These are phyloP conservation scores for Yamadazyma laniorum DNA, from an alignment of 805 yeast genomes.

Conservation along the genomic window DNA sequence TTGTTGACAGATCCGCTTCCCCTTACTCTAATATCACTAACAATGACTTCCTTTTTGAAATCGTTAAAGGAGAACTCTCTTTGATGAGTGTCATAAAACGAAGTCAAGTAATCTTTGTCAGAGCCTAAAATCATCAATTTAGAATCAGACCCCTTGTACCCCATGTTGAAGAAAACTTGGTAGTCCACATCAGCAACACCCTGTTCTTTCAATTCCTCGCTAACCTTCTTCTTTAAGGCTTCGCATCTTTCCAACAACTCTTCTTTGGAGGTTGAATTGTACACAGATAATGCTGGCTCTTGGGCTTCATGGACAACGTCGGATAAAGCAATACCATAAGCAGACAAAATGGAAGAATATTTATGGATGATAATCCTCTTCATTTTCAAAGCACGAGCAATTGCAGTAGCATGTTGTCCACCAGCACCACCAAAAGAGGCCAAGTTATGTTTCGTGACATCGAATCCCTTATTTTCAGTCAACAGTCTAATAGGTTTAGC, in stretches of 20 bases:
- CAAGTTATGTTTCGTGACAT: slow-evolving; percentile 60
- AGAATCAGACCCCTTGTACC: slow-evolving; percentile 26
- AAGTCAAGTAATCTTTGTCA: slow-evolving; percentile 32
- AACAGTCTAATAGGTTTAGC: slow-evolving; percentile 84
- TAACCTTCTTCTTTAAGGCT: slow-evolving; percentile 13
- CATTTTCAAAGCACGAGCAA: slow-evolving; percentile 72
- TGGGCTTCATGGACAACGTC: slow-evolving; percentile 81
- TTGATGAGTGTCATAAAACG: slow-evolving; percentile 55
- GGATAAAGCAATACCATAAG: slow-evolving; percentile 85
- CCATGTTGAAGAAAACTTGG: slow-evolving; percentile 19
- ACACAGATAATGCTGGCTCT: slow-evolving; percentile 58
- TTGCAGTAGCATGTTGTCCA: slow-evolving; percentile 82
- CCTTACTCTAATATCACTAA: slow-evolving; percentile 73
- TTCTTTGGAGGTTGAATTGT: slow-evolving; percentile 23
- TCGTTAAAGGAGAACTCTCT: slow-evolving; percentile 70
- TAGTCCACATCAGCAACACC: slow-evolving; percentile 14
- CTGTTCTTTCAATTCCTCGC: slow-evolving; percentile 14
- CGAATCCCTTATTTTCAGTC: slow-evolving; percentile 82
- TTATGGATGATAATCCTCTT: slow-evolving; percentile 68
- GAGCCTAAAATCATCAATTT: slow-evolving; percentile 23
- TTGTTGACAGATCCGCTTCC: slow-evolving; percentile 57
- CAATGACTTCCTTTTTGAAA: slow-evolving; percentile 54
- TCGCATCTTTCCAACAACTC: slow-evolving; percentile 19
- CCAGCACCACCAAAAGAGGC: slow-evolving; percentile 94
- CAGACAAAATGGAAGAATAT: slow-evolving; percentile 80